Evolutionary conservation across 805 yeast species (phyloP).

Genomic region (Wickerhamiella hasegawae): DNA sequence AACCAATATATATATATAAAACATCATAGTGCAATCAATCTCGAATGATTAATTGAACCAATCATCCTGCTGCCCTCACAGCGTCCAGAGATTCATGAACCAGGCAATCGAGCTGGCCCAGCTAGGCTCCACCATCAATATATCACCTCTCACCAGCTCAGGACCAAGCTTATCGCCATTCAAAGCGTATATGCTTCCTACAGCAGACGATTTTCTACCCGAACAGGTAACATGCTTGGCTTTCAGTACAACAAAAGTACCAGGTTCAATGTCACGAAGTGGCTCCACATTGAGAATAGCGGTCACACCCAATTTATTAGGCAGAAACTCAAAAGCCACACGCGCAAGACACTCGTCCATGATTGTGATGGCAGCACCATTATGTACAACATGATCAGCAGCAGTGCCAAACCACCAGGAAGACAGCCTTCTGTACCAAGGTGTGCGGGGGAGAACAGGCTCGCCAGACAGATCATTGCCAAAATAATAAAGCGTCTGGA

Average conservation of each 20-base stretch:
- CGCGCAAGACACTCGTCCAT: constrained; percentile 58
- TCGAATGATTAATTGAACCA: too few relatives aligned
- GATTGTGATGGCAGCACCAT: constrained; percentile 63
- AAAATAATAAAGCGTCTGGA: constrained; percentile 1
- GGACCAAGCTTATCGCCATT: constrained; percentile 10
- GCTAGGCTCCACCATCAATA: constrained; percentile 69
- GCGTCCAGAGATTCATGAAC: too few relatives aligned
- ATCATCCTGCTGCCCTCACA: too few relatives aligned
- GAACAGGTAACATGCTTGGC: constrained; percentile 45
- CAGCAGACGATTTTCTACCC: constrained; percentile 60
- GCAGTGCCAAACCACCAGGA: constrained; percentile 1
- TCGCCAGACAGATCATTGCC: constrained; percentile 1
- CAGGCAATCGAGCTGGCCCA: too few relatives aligned
- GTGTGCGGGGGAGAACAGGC: too few relatives aligned
- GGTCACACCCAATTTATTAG: constrained; percentile 70
- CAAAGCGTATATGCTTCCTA: constrained; percentile 42
- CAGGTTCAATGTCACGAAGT: constrained; percentile 31
- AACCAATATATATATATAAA: too few relatives aligned
- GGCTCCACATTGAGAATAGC: constrained; percentile 50
- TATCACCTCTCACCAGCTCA: constrained; percentile 43
- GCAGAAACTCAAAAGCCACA: constrained; percentile 64
- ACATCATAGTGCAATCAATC: too few relatives aligned
- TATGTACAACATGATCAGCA: constrained; percentile 46
- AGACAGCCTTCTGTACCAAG: too few relatives aligned
- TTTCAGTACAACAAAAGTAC: constrained; percentile 43